phyloP scores from a whole-genome alignment of 805 yeast species.

The Yarrowia osloensis region DNA sequence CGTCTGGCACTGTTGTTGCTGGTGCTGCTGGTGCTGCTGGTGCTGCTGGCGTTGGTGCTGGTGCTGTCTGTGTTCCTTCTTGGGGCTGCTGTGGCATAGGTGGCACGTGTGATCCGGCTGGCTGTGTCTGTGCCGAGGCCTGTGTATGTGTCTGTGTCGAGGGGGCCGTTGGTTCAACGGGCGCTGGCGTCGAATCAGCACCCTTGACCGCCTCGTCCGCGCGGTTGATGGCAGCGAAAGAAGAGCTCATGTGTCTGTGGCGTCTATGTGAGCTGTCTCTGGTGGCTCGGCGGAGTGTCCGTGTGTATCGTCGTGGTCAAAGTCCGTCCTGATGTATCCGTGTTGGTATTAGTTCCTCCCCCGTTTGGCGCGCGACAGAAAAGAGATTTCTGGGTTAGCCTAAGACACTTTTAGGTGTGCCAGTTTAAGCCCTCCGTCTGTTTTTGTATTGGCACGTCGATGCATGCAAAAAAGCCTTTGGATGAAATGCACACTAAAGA shows the following conservation, averaged over 20 bases:
- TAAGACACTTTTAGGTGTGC: neutral
- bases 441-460: slow-evolving; percentile 15
- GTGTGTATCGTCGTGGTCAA: neutral
- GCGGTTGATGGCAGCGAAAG: slow-evolving; percentile 22
- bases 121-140: neutral
- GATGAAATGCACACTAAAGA: slow-evolving; percentile 7
- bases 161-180: neutral
- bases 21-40: neutral
- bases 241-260: neutral
- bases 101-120: neutral
- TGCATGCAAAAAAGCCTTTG: slow-evolving; percentile 9
- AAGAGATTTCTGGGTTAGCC: slow-evolving; percentile 1
- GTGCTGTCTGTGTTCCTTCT: too few relatives aligned
- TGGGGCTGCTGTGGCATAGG: too few relatives aligned
- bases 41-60: neutral
- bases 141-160: neutral
- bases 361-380: slow-evolving; percentile 15
- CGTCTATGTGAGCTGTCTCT: neutral
- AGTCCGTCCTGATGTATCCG: neutral
- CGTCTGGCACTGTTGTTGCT: neutral
- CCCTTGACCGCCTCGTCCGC: neutral
- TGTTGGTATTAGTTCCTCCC: neutral
- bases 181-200: neutral
- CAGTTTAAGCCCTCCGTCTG: slow-evolving; percentile 24
- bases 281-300: neutral